Conservation (phyloP, 2,329 filamentous ascomycete species). For the Epichloe amarillans region DNA sequence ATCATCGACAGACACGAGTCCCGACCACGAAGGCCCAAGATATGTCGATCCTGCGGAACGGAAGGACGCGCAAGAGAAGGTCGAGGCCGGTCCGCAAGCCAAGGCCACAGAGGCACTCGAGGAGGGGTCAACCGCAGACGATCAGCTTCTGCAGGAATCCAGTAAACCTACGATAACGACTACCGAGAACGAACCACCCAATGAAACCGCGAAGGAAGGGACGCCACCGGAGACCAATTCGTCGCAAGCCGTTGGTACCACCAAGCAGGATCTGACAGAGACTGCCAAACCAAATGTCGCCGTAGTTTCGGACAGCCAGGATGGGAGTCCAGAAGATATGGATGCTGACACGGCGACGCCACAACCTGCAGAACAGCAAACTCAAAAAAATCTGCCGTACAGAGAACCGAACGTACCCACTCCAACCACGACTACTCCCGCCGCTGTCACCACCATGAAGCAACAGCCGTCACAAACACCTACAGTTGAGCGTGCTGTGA, state of each 20-base stretch:
- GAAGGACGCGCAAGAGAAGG: slow-evolving; percentile 25
- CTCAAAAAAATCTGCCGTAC: slow-evolving; percentile 2
- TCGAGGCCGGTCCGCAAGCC: background rate
- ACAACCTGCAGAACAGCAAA: slow-evolving; percentile 7
- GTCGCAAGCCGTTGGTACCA: background rate
- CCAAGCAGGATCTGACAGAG: background rate
- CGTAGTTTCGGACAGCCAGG: slow-evolving; percentile 24
- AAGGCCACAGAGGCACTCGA: background rate
- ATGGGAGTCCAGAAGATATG: slow-evolving; percentile 20
- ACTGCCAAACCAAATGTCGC: background rate
- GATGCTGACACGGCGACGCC: slow-evolving; percentile 19
- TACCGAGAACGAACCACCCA: slow-evolving; percentile 4
- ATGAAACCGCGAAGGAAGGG: slow-evolving; percentile 1
- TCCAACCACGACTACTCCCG: slow-evolving; percentile 7
- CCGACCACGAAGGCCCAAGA: slow-evolving; percentile 51
- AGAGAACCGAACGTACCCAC: slow-evolving; percentile 3
- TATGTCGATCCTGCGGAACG: slow-evolving; percentile 37
- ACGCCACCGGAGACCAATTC: background rate
- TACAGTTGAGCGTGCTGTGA: slow-evolving; percentile 43
- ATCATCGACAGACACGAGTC: slow-evolving; percentile 60
- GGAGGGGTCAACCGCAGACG: slow-evolving; percentile 22
- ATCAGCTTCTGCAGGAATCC: slow-evolving; percentile 31
- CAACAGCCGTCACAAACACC: slow-evolving; percentile 10
- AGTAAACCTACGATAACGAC: slow-evolving; percentile 17
- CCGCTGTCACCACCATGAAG: slow-evolving; percentile 1